Evolutionary conservation across 2,329 filamentous ascomycete species (phyloP), one percentile per base, ranked within the genome.

Genomic region (Blastomyces parvus): DNA sequence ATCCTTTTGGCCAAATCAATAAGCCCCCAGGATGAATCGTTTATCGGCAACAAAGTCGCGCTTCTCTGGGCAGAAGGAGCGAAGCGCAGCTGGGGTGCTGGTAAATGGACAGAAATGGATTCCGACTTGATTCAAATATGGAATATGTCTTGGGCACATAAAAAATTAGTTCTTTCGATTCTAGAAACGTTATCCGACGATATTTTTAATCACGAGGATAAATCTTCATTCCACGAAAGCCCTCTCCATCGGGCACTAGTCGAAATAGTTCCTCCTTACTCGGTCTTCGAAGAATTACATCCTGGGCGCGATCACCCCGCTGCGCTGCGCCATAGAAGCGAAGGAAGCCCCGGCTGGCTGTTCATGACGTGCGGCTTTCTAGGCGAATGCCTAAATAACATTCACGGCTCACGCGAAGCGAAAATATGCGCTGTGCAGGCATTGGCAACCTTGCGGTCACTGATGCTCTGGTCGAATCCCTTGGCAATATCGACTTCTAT

Each of bases 11-110:
- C 91, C 14, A 85, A 88, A 70, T 82, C 83, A 65, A 81, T 95
- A 53, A 81, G 84, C 5, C 83, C 83, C 56, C 83, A 86, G 25
- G 93, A 97, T 72, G 90, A 91, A 2, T 76, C 83, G 40, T 99
- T 92, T 73, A 80, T 97, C 67, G 84, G 93, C 69, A 97, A 96
- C 81, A 99, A 99, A 79, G 88, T 94, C 42, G 91, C 90, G 36
- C 89, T 96, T 76, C 79, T 99, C 66, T 99, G 94, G 94, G 90
- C 92, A 8, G 94, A 97, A 75, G 82, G 96, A 61, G 91, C 92
- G 50, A 97, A 97, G 79, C 85, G 93, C 70, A 89, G 86, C 72
- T 99, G 94, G 94, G 90, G 84, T n/a, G 82, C 85, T 40, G 89
- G 48, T 30, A 52, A 94, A 66, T 99, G 95, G 94, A 86, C 89